Conservation (phyloP, 2,329 filamentous ascomycete genomes). For the Annulohypoxylon truncatum region DNA sequence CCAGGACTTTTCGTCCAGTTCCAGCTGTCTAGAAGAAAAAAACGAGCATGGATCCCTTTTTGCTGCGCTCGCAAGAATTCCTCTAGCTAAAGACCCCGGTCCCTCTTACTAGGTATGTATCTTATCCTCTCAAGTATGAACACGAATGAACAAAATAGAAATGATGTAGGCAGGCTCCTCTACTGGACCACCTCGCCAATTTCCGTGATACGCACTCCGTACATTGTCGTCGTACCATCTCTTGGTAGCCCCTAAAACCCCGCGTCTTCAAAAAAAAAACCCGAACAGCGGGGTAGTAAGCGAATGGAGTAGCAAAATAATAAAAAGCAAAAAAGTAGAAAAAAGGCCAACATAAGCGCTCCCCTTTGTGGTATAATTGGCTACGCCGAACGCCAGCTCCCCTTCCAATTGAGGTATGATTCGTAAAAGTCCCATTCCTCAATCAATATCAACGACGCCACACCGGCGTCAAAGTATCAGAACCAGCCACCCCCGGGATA, state of each 20-base stretch:
- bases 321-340: constrained; percentile 23
- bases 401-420: constrained; percentile 29
- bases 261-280: constrained; percentile 12
- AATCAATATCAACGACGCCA: constrained; percentile 31
- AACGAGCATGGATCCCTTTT: background rate
- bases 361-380: constrained; percentile 44
- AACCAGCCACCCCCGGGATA: constrained; percentile 40
- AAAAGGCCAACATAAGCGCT: constrained; percentile 32
- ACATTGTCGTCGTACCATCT: constrained; percentile 7
- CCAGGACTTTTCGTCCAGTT: background rate
- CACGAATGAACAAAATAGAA: constrained; percentile 29
- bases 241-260: constrained; percentile 6
- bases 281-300: constrained; percentile 22
- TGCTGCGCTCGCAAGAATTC: constrained; percentile 4
- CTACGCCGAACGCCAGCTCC: constrained; percentile 37
- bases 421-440: constrained; percentile 29
- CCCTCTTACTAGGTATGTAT: constrained; percentile 9
- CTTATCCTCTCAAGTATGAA: constrained; percentile 20
- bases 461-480: constrained; percentile 33
- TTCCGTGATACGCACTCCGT: constrained; percentile 9
- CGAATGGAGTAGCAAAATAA: constrained; percentile 33
- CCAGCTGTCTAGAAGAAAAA: background rate
- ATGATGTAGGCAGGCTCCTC: background rate
- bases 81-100: constrained; percentile 2
- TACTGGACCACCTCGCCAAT: constrained; percentile 10